Base-by-base conservation (phyloP, 495 filamentous ascomycete species). In the Lichina pygmaea region DNA sequence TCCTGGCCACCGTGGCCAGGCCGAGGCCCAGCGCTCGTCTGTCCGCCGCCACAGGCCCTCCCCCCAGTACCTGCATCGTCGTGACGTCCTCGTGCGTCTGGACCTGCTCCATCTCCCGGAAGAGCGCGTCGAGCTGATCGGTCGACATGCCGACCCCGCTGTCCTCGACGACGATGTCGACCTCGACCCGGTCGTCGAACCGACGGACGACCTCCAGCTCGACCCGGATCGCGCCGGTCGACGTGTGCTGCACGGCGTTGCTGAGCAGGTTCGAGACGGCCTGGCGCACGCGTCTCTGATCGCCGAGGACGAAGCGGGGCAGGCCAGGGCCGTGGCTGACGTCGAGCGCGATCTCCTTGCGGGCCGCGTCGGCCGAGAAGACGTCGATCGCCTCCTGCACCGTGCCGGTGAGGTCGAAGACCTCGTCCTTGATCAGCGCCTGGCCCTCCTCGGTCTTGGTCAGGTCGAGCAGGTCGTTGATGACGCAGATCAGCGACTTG, bases 391-490 rank as follows among this genome's bases (percentile, higher is more conserved):
- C 83, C 56, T 91, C 84, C 7, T 61, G 60, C n/a, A 93, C 65
- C 6, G 78, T 86, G 2, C 63, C 60, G 34, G 64, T 64, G 12
- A 93, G 58, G 53, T 93, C 72, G 48, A 95, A 84, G 0, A 70
- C 54, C 55, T 93, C 84, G 41, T 86, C 78, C 52, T 83, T 85
- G 56, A 86, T 71, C 7, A 93, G 60, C 6, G 77, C 66, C 43
- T 77, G 71, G 0, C 86, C 86, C 54, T 81, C 77, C 55, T 93
- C 86, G 0, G 77, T 75, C 54, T 91, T 86, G 24, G 86, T 93
- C 12, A 95, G 65, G 56, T 95, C 86, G 2, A 95, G 67, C 0
- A 95, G 67, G 55, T 95, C 86, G 52, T 95, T 95, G 55, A 95
- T 93, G 8, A 92, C 84, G 58, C 89, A 93, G 12, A 95, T 86